Evolutionary conservation across 2,329 filamentous ascomycete species (phyloP), one percentile per base, ranked within the genome.

Genomic region (Sphaerostilbella broomeana): DNA sequence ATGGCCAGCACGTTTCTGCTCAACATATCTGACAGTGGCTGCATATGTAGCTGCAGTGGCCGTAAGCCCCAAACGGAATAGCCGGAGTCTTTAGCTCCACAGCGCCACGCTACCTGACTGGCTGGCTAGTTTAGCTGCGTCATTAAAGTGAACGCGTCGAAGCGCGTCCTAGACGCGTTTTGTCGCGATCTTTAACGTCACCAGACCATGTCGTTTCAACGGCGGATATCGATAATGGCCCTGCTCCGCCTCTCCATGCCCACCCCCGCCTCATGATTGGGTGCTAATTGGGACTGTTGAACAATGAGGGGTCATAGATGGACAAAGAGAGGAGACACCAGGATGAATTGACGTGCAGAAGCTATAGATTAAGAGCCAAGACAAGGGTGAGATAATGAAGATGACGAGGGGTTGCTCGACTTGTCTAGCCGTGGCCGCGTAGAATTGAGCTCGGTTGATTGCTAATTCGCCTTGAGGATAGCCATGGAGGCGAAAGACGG

Each of bases 141-240:
- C 38, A 41, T 41, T 36, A 26, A 36, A 19, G 26, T 8, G 32
- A 33, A 27, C 38, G 38, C 29, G 38, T 36, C 27, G 13, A 31
- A 36, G 38, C 38, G 38, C 33, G 38, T 36, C 27, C 29, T 19
- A 27, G 12, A 35, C 38, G 38, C 32, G 38, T 41, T 17, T 18
- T 18, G 38, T 24, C 38, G 38, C 38, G 38, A n/a, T n/a, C 18
- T 31, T 41, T 21, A 13, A 31, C 31, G 24, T 40, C 37, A 40
- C 30, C 28, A 16, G 30, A 13, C 6, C 30, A 27, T 26, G 18
- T 17, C 20, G n/a, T 15, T 24, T 24, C 30, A 17, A 5, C 22
- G 24, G 30, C 30, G 21, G 37, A 22, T 39, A 39, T 34, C 37
- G 30, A 40, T 35, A 24, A 29, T 24, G 19, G 6, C 13, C 15